These are phyloP conservation scores for Eucalyptus sp. DNA, from an alignment of 345 rosid species.

Conservation along the genomic window DNA sequence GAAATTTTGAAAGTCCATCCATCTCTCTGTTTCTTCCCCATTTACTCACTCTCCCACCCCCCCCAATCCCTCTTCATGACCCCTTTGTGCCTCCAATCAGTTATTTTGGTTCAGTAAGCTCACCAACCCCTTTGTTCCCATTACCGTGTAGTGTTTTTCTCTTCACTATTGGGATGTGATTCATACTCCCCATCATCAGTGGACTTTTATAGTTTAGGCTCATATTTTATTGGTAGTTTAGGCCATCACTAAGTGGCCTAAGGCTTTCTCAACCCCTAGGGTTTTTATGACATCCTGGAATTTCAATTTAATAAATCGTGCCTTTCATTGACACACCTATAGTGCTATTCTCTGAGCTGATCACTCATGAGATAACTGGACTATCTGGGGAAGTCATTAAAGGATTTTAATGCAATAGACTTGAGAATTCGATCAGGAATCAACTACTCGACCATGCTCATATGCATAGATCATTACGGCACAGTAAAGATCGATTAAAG, in stretches of 20 bases:
- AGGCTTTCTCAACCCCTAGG: background rate
- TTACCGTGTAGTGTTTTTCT: background rate
- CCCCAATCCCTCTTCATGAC: background rate
- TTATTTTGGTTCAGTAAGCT: fast-evolving
- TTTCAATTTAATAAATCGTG: no score
- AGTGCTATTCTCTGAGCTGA: no score
- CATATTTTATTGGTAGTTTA: background rate
- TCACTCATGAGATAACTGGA: no score
- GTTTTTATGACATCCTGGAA: background rate
- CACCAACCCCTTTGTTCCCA: background rate
- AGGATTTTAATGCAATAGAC: no score
- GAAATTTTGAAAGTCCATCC: no score
- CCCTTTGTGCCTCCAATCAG: background rate
- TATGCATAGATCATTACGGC: no score
- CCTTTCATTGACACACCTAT: no score
- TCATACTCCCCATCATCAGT: background rate
- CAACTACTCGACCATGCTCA: no score
- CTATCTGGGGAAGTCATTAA: no score
- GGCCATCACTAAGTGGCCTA: background rate
- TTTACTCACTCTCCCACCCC: no score
- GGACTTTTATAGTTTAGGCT: background rate
- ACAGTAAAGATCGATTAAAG: no score
- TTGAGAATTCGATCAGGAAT: no score
- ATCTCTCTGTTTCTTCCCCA: background rate
- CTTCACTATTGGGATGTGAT: background rate